phyloP scores from a whole-genome alignment of 129 eudicot genomes.

The Flaveria ramosissima region DNA sequence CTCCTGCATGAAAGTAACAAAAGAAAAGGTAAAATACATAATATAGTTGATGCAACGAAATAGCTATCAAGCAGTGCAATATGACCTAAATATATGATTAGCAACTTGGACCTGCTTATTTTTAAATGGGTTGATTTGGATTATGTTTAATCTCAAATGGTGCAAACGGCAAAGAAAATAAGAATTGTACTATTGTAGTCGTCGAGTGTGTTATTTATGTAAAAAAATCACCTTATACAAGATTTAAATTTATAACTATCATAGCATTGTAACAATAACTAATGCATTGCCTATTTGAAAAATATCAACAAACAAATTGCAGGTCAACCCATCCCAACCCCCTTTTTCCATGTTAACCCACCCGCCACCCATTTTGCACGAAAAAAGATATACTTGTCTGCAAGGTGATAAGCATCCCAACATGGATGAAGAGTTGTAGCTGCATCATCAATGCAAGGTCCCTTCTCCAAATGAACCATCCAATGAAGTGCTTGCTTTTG shows the following conservation, averaged over 20 bases:
- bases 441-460: constrained; percentile 71
- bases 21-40: not conserved
- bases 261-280: not conserved
- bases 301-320: not conserved
- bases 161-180: not conserved
- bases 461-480: constrained; percentile 90
- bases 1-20: constrained; percentile 52
- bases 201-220: not conserved
- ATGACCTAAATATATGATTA: not conserved
- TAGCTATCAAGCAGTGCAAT: constrained; percentile 9
- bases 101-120: not conserved
- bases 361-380: not conserved
- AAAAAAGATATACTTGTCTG: constrained; percentile 58
- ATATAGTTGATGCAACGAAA: not conserved
- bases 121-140: not conserved
- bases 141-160: not conserved
- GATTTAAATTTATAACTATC: not conserved
- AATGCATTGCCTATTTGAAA: not conserved
- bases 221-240: too few relatives aligned
- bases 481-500: constrained; percentile 97
- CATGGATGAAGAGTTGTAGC: constrained; percentile 92
- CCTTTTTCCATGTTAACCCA: not conserved
- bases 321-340: not conserved
- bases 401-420: constrained; percentile 92
- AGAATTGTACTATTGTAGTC: not conserved